A percentile compares a stretch with the other conserved stretches of the same genome.
Evolutionary conservation across 2,329 filamentous ascomycete genomes (phyloP).

Genomic region (Thelonectria olida): DNA sequence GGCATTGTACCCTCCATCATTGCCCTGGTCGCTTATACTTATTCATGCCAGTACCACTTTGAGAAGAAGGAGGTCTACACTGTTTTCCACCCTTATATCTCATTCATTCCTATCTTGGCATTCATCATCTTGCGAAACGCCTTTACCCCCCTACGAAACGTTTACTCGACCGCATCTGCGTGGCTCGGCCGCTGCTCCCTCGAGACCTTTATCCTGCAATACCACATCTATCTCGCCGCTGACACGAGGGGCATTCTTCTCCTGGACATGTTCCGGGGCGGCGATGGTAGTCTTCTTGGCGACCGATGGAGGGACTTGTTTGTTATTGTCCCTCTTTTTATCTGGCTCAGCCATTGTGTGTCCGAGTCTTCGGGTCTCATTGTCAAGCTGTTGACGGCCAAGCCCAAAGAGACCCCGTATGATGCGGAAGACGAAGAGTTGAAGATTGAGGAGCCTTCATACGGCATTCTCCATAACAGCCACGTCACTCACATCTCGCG

Average conservation of each 20-base stretch:
- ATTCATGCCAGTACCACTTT: slow-evolving; percentile 15
- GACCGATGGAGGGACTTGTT: slow-evolving; percentile 40
- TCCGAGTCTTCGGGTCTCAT: slow-evolving; percentile 37
- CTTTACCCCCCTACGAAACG: slow-evolving; percentile 25
- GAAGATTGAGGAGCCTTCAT: slow-evolving; percentile 35
- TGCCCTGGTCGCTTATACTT: slow-evolving; percentile 44
- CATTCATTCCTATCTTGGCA: slow-evolving; percentile 62
- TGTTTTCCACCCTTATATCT: slow-evolving; percentile 61
- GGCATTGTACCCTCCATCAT: slow-evolving; percentile 31
- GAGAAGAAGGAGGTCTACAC: slow-evolving; percentile 50
- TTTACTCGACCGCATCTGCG: slow-evolving; percentile 52
- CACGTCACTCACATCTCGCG: slow-evolving; percentile 1
- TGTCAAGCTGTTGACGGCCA: slow-evolving; percentile 36
- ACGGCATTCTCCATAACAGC: slow-evolving; percentile 18
- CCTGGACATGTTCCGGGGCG: slow-evolving; percentile 35
- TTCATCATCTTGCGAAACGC: slow-evolving; percentile 62
- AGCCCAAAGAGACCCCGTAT: slow-evolving; percentile 16
- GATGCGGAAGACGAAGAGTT: slow-evolving; percentile 28
- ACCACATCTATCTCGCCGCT: slow-evolving; percentile 69
- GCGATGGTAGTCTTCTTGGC: slow-evolving; percentile 32
- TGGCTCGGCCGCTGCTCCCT: slow-evolving; percentile 66
- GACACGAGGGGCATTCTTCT: slow-evolving; percentile 63
- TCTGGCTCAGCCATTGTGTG: slow-evolving; percentile 41
- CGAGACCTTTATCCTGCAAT: slow-evolving; percentile 68
- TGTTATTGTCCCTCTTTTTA: slow-evolving; percentile 40